These are phyloP conservation scores for Alternaria hordeiaustralica DNA, from an alignment of 2,329 filamentous ascomycete species.

Conservation along the genomic window DNA sequence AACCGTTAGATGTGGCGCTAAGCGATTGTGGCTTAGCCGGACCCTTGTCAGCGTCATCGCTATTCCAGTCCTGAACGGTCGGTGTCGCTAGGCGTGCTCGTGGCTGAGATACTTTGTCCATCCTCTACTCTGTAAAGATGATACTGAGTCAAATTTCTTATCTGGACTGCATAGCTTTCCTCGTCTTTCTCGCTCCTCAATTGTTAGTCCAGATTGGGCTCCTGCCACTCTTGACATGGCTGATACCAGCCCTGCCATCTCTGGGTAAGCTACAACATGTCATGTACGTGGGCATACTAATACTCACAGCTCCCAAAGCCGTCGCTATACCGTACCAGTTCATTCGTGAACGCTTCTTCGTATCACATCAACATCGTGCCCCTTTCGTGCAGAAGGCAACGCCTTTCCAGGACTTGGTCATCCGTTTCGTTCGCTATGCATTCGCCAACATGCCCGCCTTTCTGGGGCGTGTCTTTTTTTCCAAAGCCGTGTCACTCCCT, in stretches of 20 bases:
- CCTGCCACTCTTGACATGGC: conserved; percentile 63
- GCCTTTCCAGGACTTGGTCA: conserved; percentile 76
- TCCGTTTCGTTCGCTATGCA: conserved; percentile 78
- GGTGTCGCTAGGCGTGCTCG: background rate
- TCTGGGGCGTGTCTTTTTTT: conserved; percentile 79
- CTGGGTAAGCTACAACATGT: conserved; percentile 59
- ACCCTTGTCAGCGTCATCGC: conserved; percentile 28
- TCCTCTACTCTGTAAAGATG: conserved; percentile 56
- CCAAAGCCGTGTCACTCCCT: conserved; percentile 72
- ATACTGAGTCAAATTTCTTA: conserved; percentile 76
- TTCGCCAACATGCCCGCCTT: conserved; percentile 73
- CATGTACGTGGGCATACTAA: conserved; percentile 23
- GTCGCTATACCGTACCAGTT: conserved; percentile 66
- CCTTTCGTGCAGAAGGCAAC: conserved; percentile 74
- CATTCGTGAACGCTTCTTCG: conserved; percentile 64
- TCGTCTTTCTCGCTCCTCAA: conserved; percentile 73
- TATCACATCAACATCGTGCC: conserved; percentile 54
- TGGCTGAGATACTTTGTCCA: background rate
- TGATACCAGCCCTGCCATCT: conserved; percentile 70
- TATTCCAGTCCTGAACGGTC: background rate
- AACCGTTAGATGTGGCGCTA: conserved; percentile 18
- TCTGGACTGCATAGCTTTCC: conserved; percentile 76
- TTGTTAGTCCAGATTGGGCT: conserved; percentile 72
- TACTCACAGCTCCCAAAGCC: conserved; percentile 54
- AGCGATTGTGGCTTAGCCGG: conserved; percentile 24